Conservation (phyloP, 257 asterid genomes). For the Fraxinus anomala region DNA sequence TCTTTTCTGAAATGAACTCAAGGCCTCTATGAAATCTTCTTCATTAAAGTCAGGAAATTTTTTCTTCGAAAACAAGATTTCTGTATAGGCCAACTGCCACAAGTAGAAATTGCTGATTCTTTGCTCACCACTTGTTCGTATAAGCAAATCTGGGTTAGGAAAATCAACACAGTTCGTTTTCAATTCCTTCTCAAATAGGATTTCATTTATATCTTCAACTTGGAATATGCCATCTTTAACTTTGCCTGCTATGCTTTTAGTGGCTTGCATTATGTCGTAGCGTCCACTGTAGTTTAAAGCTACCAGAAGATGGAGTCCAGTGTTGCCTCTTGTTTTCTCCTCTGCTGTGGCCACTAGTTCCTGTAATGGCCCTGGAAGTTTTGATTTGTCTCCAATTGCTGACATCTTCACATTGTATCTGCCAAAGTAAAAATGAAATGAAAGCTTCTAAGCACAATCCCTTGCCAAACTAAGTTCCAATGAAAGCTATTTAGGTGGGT, state of each 20-base stretch:
- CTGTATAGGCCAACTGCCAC: conserved; percentile 28
- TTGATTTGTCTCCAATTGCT: conserved; percentile 25
- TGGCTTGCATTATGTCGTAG: conserved; percentile 32
- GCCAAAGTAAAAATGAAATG: neutral
- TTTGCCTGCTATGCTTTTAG: conserved; percentile 30
- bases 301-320: conserved; percentile 20
- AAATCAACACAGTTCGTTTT: neutral
- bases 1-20: conserved; percentile 26
- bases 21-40: conserved; percentile 19
- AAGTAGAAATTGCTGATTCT: conserved; percentile 30
- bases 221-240: conserved; percentile 15
- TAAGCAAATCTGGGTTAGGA: conserved; percentile 26
- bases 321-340: conserved; percentile 18
- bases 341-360: neutral
- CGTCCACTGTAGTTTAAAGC: conserved; percentile 34
- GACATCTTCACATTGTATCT: conserved; percentile 19
- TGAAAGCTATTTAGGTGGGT: too few relatives aligned
- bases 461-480: too few relatives aligned
- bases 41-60: conserved; percentile 13
- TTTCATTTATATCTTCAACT: neutral
- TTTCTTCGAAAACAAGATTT: conserved; percentile 9
- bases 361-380: conserved; percentile 14
- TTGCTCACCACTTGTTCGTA: conserved; percentile 29
- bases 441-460: too few relatives aligned
- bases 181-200: conserved; percentile 16